Conservation (phyloP, 2,329 filamentous ascomycete species). For the Xylariaceae sp. region DNA sequence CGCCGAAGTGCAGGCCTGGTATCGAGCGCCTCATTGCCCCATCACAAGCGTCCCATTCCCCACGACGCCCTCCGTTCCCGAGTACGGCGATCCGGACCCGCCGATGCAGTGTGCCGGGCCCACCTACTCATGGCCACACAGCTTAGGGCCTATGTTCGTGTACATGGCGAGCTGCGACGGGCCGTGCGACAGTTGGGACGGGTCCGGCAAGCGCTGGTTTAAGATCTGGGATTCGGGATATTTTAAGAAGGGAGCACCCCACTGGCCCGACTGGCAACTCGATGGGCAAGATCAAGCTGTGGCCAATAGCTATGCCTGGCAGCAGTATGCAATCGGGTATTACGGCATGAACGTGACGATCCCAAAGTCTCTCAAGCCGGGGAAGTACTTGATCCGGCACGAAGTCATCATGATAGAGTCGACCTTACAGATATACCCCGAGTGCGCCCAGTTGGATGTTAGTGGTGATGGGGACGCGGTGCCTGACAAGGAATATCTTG, state of each 20-base stretch:
- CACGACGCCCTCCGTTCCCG: no score
- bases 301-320: no score
- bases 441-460: background rate
- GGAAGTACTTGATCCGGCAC: background rate
- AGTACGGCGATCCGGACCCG: background rate
- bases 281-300: no score
- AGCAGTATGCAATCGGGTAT: no score
- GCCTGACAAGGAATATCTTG: background rate
- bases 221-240: constrained; percentile 7
- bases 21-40: no score
- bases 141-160: background rate
- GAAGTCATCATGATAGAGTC: background rate
- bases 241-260: no score
- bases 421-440: background rate
- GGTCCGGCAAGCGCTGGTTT: background rate
- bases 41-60: no score
- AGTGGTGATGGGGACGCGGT: background rate
- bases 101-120: background rate
- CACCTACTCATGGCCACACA: background rate
- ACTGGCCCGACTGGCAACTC: no score
- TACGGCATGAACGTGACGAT: no score
- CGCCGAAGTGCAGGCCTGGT: no score
- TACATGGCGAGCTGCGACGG: background rate
- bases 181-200: background rate
- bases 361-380: constrained; percentile 1